Evolutionary conservation across 1,284 basidiomycete species (phyloP), one percentile per base, ranked within the genome.

Genomic region (Moesziomyces aphidis): DNA sequence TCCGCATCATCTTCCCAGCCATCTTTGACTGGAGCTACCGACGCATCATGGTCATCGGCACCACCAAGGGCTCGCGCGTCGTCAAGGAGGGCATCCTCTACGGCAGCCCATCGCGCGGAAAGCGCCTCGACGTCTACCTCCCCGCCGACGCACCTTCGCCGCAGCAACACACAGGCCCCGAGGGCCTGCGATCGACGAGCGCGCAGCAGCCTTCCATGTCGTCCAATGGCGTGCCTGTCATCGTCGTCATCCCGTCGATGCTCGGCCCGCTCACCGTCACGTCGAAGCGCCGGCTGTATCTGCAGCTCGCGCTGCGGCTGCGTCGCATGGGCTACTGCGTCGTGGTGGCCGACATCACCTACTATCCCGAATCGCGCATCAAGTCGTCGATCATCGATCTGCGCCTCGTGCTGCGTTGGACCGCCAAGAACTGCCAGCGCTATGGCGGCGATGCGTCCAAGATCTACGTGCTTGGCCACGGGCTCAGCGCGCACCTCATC

Each of bases 391-490:
- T 86, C 3, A 60, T 73, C 15, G 85, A 86, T 67, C 55, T 84
- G 23, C 72, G 85, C 9, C 52, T 79, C 9, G 82, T 82, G 2
- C 68, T 86, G 13, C 73, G 75, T n/a, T 86, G 86, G 86, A 82
- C 85, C 0, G 76, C 77, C 1, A 68, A 76, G 17, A 78, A 84
- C 44, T 81, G 82, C 11, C 54, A 58, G 42, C 55, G 71, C 43
- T 86, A 85, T 50, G 85, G 85, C 5, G 86, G 86, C 31, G 83
- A 85, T 56, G 73, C 82, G 15, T 53, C 53, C 45, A 66, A 76
- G 55, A 85, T 86, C 56, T 81, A 85, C 49, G 52, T 86, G 0
- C 52, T 83, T 59, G 85, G 86, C 2, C 85, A 86, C 51, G 85
- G 86, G 5, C 62, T 85, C 15, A 84, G 82, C 21, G 85, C 83